phyloP scores from a whole-genome alignment of 164 flowering plant species.

The Santalum album region DNA sequence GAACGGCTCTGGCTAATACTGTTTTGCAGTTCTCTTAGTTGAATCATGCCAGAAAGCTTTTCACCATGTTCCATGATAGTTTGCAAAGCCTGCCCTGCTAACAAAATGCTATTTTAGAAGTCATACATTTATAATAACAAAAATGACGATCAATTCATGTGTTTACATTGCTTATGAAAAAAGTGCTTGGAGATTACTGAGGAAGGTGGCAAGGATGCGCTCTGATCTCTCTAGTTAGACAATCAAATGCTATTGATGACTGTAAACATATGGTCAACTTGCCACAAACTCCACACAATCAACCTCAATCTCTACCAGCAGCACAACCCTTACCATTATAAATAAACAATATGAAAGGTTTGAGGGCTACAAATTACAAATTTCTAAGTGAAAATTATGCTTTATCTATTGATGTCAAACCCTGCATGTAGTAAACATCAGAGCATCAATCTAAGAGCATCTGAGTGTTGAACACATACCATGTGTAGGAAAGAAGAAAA shows the following conservation, averaged over 20 bases:
- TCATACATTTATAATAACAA: background rate
- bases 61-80: constrained; percentile 95
- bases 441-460: background rate
- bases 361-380: background rate
- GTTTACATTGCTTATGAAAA: no score
- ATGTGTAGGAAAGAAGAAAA: background rate
- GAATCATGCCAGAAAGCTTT: constrained; percentile 82
- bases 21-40: constrained; percentile 75
- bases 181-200: background rate
- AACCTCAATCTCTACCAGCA: background rate
- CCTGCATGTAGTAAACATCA: background rate
- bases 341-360: background rate
- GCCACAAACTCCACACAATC: background rate
- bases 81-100: constrained; percentile 71
- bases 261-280: background rate
- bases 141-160: background rate
- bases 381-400: background rate
- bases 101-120: constrained; percentile 3
- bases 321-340: background rate
- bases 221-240: background rate
- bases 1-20: constrained; percentile 45
- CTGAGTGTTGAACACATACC: background rate
- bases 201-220: background rate
- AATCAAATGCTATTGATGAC: constrained; percentile 1
- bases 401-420: background rate